Evolutionary conservation across 148 eudicot species (phyloP).

Genomic region (Pouteria glomerata): DNA sequence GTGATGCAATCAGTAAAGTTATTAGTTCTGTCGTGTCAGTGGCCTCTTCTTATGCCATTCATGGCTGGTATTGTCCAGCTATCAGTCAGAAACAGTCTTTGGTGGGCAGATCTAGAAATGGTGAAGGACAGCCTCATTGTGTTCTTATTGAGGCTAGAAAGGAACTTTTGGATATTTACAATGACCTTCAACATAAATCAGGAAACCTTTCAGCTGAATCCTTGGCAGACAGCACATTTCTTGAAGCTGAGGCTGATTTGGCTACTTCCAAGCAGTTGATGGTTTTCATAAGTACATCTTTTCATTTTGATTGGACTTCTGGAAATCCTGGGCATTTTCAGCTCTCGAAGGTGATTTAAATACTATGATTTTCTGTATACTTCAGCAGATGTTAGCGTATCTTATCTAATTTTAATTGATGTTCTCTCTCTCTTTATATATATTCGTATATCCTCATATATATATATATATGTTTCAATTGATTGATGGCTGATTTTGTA

Average conservation of each 20-base stretch:
- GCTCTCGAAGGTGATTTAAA: conserved; percentile 58
- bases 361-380: not conserved
- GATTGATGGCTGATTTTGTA: conserved; percentile 4
- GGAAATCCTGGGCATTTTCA: conserved; percentile 35
- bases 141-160: conserved; percentile 48
- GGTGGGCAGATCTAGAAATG: conserved; percentile 24
- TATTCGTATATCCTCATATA: not conserved
- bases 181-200: conserved; percentile 29
- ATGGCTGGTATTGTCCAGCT: conserved; percentile 36
- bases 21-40: conserved; percentile 46
- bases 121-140: conserved; percentile 28
- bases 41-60: conserved; percentile 54
- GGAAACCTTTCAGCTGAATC: conserved; percentile 33
- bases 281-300: conserved; percentile 43
- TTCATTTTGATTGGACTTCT: conserved; percentile 32
- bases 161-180: conserved; percentile 50
- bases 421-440: not conserved
- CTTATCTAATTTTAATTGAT: not conserved
- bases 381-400: not conserved
- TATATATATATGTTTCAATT: conserved; percentile 5
- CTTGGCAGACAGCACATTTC: conserved; percentile 43
- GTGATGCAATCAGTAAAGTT: conserved; percentile 36
- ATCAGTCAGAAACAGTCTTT: conserved; percentile 33
- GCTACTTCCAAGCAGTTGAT: conserved; percentile 63
- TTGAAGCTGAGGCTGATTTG: conserved; percentile 56